Evolutionary conservation across 2,329 filamentous ascomycete genomes (phyloP).

Genomic region (Pyricularia grisea): DNA sequence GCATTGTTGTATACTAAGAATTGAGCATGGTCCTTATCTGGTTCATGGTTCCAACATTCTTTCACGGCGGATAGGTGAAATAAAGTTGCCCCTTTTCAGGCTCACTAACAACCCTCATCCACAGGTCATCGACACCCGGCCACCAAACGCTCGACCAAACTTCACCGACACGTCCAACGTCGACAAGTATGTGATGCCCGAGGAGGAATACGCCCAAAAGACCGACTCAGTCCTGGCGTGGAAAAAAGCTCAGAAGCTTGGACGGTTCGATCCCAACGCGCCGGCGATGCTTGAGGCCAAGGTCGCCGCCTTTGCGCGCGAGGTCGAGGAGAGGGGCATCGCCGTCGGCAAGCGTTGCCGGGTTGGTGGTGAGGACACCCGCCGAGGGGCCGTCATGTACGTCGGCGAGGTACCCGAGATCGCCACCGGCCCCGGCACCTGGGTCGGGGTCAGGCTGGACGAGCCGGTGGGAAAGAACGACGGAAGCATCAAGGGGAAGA

Average conservation of each 20-base stretch:
- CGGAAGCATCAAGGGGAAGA: constrained; percentile 49
- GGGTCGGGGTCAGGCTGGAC: constrained; percentile 68
- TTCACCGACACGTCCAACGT: constrained; percentile 74
- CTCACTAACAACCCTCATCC: background rate
- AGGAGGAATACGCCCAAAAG: constrained; percentile 75
- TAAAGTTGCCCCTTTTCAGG: background rate
- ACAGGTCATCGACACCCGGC: constrained; percentile 74
- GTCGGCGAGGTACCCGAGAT: constrained; percentile 70
- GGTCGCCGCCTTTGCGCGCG: constrained; percentile 56
- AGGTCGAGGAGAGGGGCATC: constrained; percentile 62
- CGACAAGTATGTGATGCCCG: constrained; percentile 85
- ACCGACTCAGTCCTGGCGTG: constrained; percentile 84
- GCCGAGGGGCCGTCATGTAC: constrained; percentile 62
- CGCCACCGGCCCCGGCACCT: constrained; percentile 51
- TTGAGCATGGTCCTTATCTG: background rate
- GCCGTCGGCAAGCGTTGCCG: constrained; percentile 53
- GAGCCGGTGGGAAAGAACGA: constrained; percentile 79
- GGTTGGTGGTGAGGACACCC: constrained; percentile 56
- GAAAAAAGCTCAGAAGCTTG: constrained; percentile 94
- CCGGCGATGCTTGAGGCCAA: constrained; percentile 65
- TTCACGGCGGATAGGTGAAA: background rate
- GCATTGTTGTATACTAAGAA: background rate
- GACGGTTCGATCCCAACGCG: constrained; percentile 85
- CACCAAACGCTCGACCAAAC: constrained; percentile 64
- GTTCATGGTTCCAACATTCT: background rate